Conservation (phyloP, 2,329 filamentous ascomycete species). For the Aspergillus jensenii region DNA sequence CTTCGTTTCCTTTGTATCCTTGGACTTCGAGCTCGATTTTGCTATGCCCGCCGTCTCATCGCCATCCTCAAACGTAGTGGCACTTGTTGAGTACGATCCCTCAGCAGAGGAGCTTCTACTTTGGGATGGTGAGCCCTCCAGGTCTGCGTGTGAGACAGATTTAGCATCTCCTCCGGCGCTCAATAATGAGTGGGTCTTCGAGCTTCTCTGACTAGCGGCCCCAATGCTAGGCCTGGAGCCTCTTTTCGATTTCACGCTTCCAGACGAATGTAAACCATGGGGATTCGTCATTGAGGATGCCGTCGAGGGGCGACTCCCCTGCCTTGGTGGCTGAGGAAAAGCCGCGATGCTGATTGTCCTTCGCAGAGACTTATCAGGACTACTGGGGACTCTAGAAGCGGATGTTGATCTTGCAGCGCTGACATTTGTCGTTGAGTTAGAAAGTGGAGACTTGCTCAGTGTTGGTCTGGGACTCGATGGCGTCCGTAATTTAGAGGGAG, state of each 20-base stretch:
- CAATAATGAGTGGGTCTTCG: conserved; percentile 68
- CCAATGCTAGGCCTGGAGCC: conserved; percentile 58
- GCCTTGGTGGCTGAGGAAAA: conserved; percentile 84
- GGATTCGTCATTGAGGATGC: conserved; percentile 45
- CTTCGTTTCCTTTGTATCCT: conserved; percentile 77
- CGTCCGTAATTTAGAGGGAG: conserved; percentile 56
- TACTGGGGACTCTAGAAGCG: conserved; percentile 52
- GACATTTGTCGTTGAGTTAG: conserved; percentile 52
- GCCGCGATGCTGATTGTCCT: conserved; percentile 92
- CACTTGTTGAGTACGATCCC: conserved; percentile 87
- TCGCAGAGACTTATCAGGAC: conserved; percentile 68
- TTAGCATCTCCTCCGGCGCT: conserved; percentile 78
- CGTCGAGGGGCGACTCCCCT: conserved; percentile 63
- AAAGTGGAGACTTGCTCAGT: conserved; percentile 50
- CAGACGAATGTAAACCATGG: conserved; percentile 29
- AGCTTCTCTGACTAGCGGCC: conserved; percentile 51
- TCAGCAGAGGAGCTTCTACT: conserved; percentile 91
- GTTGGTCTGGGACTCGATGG: conserved; percentile 57
- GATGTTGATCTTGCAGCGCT: conserved; percentile 58
- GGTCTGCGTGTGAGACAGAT: conserved; percentile 65
- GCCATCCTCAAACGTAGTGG: conserved; percentile 81
- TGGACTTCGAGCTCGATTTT: conserved; percentile 39
- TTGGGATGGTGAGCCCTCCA: conserved; percentile 79
- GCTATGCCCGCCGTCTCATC: conserved; percentile 52
- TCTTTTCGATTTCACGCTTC: conserved; percentile 52